Base-by-base conservation (phyloP, 177 flowering plant genomes). In the Vitis hybrid region DNA sequence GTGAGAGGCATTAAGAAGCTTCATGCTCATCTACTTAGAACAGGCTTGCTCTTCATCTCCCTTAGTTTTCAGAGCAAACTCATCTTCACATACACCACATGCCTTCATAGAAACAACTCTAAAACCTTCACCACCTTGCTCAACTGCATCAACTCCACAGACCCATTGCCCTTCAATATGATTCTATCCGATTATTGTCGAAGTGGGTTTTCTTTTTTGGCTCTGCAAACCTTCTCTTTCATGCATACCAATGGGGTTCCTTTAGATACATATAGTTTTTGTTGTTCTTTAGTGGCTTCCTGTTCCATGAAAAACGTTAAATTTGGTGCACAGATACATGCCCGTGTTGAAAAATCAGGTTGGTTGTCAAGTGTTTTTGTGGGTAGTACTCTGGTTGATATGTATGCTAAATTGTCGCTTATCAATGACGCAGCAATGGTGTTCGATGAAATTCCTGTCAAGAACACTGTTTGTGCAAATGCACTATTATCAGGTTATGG, bases 391-490 rank as follows among this genome's bases (percentile, higher is more conserved):
- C 70, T 93, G 68, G 55, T 89, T 30, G 86, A 84, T 79, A 71
- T 86, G 59, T 89, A 91, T 70, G 81, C 76, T 0, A 91, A 82
- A 73, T 70, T 62, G 1, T 66, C 56, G 10, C 11, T 66, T 12
- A 14, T 87, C 4, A 17, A 56, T 6, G 83, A 84, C 68, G 93
- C 94, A 18, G 71, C 65, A 5, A 56, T 56, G 60, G 56, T 83
- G 86, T 92, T 92, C 23, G 95, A 91, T 67, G 94, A 93, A 88
- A 88, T 91, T 60, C 93, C 89, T 60, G 69, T 82, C 70, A 91
- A 72, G 78, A 93, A 86, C 72, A 76, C 85, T 0, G 89, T 89
- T 39, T 91, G 91, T 61, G 90, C 69, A 3, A 92, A 92, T 79
- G 91, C 91, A 0, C 82, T 92, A 56, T 55, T 92, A 19, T 75